phyloP scores from a whole-genome alignment of 345 rosid species.

The Citropsis articulata region DNA sequence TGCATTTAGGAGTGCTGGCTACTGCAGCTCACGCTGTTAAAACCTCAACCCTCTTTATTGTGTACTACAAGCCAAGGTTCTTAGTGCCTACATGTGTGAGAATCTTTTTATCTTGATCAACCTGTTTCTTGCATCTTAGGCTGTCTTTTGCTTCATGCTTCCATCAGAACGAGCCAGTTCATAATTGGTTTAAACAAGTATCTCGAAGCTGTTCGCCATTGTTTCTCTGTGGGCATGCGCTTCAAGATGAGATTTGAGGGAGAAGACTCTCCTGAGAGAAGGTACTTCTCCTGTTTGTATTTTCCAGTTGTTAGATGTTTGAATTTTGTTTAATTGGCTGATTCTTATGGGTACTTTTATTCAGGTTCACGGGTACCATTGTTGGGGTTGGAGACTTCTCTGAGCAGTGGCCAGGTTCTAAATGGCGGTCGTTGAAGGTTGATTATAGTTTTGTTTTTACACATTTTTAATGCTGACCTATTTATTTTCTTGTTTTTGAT shows the following conservation, averaged over 20 bases:
- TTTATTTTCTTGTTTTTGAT: slow-evolving; percentile 23
- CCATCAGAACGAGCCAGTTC: slow-evolving; percentile 63
- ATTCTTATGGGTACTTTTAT: slow-evolving; percentile 5
- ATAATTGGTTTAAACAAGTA: slow-evolving; percentile 61
- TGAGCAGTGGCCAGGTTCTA: slow-evolving; percentile 60
- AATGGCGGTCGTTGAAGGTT: slow-evolving; percentile 81
- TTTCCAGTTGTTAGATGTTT: neutral
- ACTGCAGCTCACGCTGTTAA: slow-evolving; percentile 73
- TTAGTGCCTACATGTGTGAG: neutral
- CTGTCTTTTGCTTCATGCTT: neutral
- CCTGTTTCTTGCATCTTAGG: neutral
- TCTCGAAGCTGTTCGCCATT: slow-evolving; percentile 41
- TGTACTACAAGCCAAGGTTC: slow-evolving; percentile 78
- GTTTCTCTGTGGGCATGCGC: slow-evolving; percentile 56
- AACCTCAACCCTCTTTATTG: slow-evolving; percentile 55
- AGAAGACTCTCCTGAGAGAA: slow-evolving; percentile 71
- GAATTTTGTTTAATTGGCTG: neutral
- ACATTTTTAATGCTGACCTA: slow-evolving; percentile 5
- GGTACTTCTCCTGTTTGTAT: slow-evolving; percentile 24
- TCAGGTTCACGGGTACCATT: slow-evolving; percentile 69
- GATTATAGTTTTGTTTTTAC: slow-evolving; percentile 8
- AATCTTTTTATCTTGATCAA: neutral
- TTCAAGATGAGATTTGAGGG: slow-evolving; percentile 85
- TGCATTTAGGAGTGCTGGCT: slow-evolving; percentile 85
- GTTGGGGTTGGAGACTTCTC: slow-evolving; percentile 63